These are phyloP conservation scores for Fennellomyces sp. DNA, from an alignment of 371 early-diverging fungal genomes.

Conservation along the genomic window DNA sequence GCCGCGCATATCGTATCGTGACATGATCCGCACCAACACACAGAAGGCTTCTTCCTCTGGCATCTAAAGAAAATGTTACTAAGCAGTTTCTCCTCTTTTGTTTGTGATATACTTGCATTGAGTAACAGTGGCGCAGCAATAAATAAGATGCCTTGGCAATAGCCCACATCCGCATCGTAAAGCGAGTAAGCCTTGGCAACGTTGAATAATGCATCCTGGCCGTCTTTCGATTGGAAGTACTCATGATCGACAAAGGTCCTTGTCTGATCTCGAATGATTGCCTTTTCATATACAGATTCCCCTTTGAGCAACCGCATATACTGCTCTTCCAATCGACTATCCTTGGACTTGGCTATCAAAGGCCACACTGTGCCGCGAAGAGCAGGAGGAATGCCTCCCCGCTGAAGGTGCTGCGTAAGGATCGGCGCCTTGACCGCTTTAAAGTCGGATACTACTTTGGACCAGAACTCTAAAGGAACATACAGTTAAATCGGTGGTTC, in stretches of 20 bases:
- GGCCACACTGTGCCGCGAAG: slow-evolving; percentile 96
- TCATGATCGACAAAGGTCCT: slow-evolving; percentile 86
- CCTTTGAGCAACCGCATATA: slow-evolving; percentile 72
- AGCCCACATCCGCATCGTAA: slow-evolving; percentile 92
- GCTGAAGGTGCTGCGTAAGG: slow-evolving; percentile 70
- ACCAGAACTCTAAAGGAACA: slow-evolving; percentile 83
- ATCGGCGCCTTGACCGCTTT: slow-evolving; percentile 61
- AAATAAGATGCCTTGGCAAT: slow-evolving; percentile 92
- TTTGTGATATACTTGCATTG: slow-evolving; percentile 64
- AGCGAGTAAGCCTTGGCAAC: slow-evolving; percentile 91
- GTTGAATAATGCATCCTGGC: slow-evolving; percentile 88
- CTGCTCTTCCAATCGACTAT: slow-evolving; percentile 62
- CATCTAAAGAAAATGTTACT: slow-evolving; percentile 63
- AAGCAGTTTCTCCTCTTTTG: neutral
- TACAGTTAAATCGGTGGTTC: neutral
- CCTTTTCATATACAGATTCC: slow-evolving; percentile 82
- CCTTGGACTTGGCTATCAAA: slow-evolving; percentile 72
- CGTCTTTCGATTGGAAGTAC: slow-evolving; percentile 78
- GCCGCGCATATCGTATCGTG: slow-evolving; percentile 79
- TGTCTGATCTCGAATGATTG: slow-evolving; percentile 83
- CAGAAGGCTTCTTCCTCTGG: slow-evolving; percentile 96
- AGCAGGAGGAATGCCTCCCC: slow-evolving; percentile 79
- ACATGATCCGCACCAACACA: slow-evolving; percentile 87
- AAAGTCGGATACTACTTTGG: slow-evolving; percentile 85
- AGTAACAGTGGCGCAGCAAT: slow-evolving; percentile 87